phyloP scores from a whole-genome alignment of 257 asterid species.

The Osmanthus fragrans region DNA sequence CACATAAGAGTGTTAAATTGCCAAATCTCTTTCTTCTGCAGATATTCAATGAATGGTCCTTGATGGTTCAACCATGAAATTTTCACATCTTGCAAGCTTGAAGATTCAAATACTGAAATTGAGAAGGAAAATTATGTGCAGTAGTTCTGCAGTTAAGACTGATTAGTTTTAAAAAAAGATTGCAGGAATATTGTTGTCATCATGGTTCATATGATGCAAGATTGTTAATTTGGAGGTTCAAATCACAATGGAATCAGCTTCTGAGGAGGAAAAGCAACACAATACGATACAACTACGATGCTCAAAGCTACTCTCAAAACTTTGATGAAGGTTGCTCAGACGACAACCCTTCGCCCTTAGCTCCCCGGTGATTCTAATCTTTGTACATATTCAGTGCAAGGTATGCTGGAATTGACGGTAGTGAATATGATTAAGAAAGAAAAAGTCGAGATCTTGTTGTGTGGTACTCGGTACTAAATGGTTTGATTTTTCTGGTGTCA shows the following conservation, averaged over 20 bases:
- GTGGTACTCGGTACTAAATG: background rate
- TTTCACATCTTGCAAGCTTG: constrained; percentile 18
- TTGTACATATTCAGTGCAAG: too few species aligned
- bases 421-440: background rate
- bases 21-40: background rate
- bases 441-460: background rate
- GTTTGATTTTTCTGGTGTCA: background rate
- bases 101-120: constrained; percentile 29
- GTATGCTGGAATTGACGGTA: too few species aligned
- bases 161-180: constrained; percentile 24
- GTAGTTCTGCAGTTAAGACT: constrained; percentile 21
- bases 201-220: constrained; percentile 28
- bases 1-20: background rate
- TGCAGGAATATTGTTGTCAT: background rate
- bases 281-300: constrained; percentile 46
- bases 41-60: background rate
- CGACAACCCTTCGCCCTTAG: constrained; percentile 48
- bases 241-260: constrained; percentile 36
- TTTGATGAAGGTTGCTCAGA: constrained; percentile 50
- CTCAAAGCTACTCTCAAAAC: constrained; percentile 54
- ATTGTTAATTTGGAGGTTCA: constrained; percentile 33
- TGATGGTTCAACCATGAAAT: constrained; percentile 26
- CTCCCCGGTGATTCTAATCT: constrained; percentile 28
- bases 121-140: constrained; percentile 22
- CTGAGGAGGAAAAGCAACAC: constrained; percentile 29